These are phyloP conservation scores for Mesembryanthemum crystallinum DNA, from an alignment of 148 eudicot species.

Conservation along the genomic window DNA sequence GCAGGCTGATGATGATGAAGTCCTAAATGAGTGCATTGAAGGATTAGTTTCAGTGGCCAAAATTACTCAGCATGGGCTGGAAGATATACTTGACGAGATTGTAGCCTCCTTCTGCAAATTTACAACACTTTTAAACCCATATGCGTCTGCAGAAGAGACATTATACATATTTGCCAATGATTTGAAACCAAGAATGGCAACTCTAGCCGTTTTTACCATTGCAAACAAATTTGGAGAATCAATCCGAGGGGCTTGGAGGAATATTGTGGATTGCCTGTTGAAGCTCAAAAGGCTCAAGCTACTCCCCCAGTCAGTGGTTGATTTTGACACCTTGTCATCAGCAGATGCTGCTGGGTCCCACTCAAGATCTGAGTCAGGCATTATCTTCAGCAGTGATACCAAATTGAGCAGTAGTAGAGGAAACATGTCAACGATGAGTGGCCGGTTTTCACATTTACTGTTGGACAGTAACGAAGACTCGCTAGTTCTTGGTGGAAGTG, in stretches of 20 bases:
- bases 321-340: slow-evolving; percentile 33
- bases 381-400: slow-evolving; percentile 20
- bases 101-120: slow-evolving; percentile 83
- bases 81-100: slow-evolving; percentile 84
- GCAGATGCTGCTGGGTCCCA: slow-evolving; percentile 20
- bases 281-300: slow-evolving; percentile 83
- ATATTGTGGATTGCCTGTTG: slow-evolving; percentile 77
- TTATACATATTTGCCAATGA: slow-evolving; percentile 79
- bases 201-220: slow-evolving; percentile 78
- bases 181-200: slow-evolving; percentile 89
- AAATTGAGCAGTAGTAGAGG: slow-evolving; percentile 30
- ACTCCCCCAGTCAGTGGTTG: slow-evolving; percentile 69
- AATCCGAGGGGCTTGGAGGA: slow-evolving; percentile 87
- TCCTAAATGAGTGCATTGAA: slow-evolving; percentile 79
- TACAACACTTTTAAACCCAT: slow-evolving; percentile 82
- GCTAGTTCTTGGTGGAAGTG: slow-evolving; percentile 71
- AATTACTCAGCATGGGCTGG: slow-evolving; percentile 71
- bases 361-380: slow-evolving; percentile 37
- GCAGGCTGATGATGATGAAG: slow-evolving; percentile 80
- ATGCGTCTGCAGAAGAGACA: slow-evolving; percentile 92
- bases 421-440: slow-evolving; percentile 37
- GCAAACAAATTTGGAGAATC: slow-evolving; percentile 75
- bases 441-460: slow-evolving; percentile 54
- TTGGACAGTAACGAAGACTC: slow-evolving; percentile 77
- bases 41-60: slow-evolving; percentile 70